Conservation (phyloP, 2,329 filamentous ascomycete genomes). For the Aspergillus sojae region DNA sequence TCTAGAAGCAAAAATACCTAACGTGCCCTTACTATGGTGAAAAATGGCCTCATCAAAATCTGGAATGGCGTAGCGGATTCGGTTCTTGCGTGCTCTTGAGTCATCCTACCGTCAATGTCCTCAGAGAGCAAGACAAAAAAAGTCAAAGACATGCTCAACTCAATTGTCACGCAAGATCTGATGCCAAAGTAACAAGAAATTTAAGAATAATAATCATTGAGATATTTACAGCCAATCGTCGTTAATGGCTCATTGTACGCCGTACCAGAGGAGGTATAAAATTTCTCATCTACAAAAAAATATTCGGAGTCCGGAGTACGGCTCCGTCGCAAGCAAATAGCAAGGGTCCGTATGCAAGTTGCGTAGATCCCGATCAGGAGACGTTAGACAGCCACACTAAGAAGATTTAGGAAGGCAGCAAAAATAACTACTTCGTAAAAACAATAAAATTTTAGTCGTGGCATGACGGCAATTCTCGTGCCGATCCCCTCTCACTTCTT, state of each 20-base stretch:
- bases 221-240: neutral
- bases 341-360: slow-evolving; percentile 5
- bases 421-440: neutral
- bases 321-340: slow-evolving; percentile 1
- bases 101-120: slow-evolving; percentile 5
- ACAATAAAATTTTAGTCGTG: neutral
- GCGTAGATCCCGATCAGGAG: slow-evolving; percentile 1
- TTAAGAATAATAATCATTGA: neutral
- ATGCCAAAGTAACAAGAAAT: neutral
- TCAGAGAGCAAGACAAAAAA: neutral
- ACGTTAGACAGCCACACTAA: neutral
- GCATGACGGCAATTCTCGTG: slow-evolving; percentile 3
- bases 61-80: slow-evolving; percentile 13
- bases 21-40: slow-evolving; percentile 15
- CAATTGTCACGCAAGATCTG: slow-evolving; percentile 1
- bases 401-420: neutral
- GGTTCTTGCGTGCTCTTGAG: slow-evolving; percentile 4
- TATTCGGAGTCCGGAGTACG: slow-evolving; percentile 4
- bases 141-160: neutral
- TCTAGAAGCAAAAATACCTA: slow-evolving; percentile 20
- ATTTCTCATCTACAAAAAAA: neutral
- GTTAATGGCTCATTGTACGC: neutral
- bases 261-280: neutral
- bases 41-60: slow-evolving; percentile 21
- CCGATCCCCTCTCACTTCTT: neutral